These are phyloP conservation scores for Quercus gilva DNA, from an alignment of 306 rosid genomes.

Conservation along the genomic window DNA sequence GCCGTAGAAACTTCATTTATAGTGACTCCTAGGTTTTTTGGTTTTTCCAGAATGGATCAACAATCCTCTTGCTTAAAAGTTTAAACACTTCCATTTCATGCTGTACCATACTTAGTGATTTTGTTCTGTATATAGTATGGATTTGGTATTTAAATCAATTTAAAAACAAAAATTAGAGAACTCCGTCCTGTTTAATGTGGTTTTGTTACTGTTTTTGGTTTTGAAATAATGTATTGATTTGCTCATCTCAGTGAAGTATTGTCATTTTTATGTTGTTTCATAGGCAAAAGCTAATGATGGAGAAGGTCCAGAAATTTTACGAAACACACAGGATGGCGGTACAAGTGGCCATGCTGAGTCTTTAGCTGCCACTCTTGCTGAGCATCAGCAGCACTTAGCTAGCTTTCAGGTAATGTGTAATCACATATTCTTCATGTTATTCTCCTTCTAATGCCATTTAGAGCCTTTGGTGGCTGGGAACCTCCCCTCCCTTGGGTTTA, in stretches of 20 bases:
- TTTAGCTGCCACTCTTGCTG: constrained; percentile 89
- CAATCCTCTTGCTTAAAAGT: neutral
- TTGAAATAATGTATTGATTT: neutral
- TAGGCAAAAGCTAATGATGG: constrained; percentile 98
- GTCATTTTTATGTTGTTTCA: constrained; percentile 22
- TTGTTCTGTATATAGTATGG: neutral
- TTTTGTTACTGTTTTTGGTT: neutral
- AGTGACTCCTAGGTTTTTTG: neutral
- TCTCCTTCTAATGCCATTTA: neutral
- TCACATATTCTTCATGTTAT: constrained; percentile 7
- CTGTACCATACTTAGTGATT: neutral
- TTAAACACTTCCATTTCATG: neutral
- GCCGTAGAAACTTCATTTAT: neutral
- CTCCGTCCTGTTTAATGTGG: neutral
- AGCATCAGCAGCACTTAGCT: constrained; percentile 98
- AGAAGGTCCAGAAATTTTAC: constrained; percentile 96
- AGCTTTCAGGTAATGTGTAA: constrained; percentile 84
- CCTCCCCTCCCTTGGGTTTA: neutral
- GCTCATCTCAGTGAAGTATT: neutral
- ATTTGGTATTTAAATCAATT: neutral
- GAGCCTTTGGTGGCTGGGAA: neutral
- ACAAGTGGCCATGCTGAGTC: constrained; percentile 92
- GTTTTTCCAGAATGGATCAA: neutral
- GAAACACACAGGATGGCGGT: constrained; percentile 66
- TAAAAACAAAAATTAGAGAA: neutral